Conservation (phyloP, 495 filamentous ascomycete genomes). For the Penicillium daleae region DNA sequence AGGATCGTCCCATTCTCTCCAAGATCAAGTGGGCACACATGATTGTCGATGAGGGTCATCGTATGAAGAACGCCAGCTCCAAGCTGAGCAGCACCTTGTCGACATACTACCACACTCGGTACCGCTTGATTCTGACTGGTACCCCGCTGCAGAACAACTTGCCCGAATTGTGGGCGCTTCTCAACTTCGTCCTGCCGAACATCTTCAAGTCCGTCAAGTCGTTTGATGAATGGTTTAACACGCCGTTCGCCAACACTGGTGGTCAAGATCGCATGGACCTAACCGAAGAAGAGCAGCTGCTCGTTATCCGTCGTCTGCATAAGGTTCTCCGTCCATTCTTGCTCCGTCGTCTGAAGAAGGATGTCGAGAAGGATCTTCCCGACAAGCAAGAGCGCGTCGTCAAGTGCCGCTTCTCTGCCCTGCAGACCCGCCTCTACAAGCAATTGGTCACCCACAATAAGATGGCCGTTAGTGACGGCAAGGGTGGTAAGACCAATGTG, state of each 20-base stretch:
- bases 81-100: slow-evolving; percentile 95
- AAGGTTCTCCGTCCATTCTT: slow-evolving; percentile 98
- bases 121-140: slow-evolving; percentile 94
- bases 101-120: slow-evolving; percentile 91
- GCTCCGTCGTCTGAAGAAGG: slow-evolving; percentile 97
- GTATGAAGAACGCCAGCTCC: slow-evolving; percentile 98
- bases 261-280: slow-evolving; percentile 98
- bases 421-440: slow-evolving; percentile 92
- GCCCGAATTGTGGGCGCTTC: slow-evolving; percentile 92
- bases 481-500: slow-evolving; percentile 93
- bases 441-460: slow-evolving; percentile 95
- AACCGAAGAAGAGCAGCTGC: slow-evolving; percentile 98
- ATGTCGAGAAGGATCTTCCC: slow-evolving; percentile 97
- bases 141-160: slow-evolving; percentile 98
- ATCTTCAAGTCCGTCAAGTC: slow-evolving; percentile 99
- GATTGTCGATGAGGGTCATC: slow-evolving; percentile 99
- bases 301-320: slow-evolving; percentile 96
- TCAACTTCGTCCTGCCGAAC: slow-evolving; percentile 96
- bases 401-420: slow-evolving; percentile 96
- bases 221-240: slow-evolving; percentile 99
- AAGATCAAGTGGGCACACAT: slow-evolving; percentile 99
- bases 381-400: slow-evolving; percentile 99
- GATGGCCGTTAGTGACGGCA: slow-evolving; percentile 90
- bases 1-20: slow-evolving; percentile 89
- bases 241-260: slow-evolving; percentile 97